phyloP scores from a whole-genome alignment of 192 early-diverging fungal species.

The Coemansia sp. region DNA sequence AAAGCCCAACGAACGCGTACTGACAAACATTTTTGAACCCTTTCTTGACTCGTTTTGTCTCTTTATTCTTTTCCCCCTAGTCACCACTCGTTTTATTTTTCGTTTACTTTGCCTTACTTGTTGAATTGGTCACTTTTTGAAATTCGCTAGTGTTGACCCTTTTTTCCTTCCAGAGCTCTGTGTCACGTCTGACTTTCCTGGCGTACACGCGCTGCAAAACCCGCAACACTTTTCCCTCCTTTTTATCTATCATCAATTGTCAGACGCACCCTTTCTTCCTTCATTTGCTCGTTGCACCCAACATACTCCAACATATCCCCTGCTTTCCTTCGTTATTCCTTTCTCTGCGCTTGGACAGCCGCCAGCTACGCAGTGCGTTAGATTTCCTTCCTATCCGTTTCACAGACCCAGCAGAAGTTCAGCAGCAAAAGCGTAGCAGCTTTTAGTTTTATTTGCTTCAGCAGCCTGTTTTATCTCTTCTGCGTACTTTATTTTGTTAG shows the following conservation, averaged over 20 bases:
- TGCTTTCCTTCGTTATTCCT: neutral
- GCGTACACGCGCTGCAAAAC: neutral
- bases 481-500: conserved; percentile 1
- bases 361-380: conserved; percentile 11
- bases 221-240: neutral
- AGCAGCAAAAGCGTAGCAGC: neutral
- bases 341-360: neutral
- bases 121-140: conserved; percentile 1
- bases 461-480: neutral
- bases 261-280: neutral
- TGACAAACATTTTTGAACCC: neutral
- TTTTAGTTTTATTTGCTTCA: neutral
- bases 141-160: neutral
- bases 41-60: neutral
- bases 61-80: neutral
- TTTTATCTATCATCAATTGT: neutral
- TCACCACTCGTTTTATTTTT: neutral
- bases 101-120: neutral
- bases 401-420: neutral
- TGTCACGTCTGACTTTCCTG: neutral
- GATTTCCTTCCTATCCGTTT: neutral
- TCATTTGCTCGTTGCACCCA: neutral
- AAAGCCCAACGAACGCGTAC: neutral
- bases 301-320: neutral
- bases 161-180: neutral